Evolutionary conservation across 1,139 yeast genomes (phyloP).

Genomic region (Kodamaea alishanica): DNA sequence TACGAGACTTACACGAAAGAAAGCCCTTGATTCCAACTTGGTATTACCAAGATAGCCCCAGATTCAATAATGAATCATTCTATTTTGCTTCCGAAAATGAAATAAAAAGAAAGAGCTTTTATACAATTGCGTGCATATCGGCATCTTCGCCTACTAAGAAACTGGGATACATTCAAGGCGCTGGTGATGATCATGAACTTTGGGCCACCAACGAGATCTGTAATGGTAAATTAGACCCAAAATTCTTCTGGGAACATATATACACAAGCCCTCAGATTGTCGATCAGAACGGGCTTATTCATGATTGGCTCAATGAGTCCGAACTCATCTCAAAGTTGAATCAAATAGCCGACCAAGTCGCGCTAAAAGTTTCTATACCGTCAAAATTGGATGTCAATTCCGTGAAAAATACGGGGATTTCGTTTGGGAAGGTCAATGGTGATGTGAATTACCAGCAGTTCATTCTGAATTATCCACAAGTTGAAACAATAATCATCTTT

Average conservation of each 20-base stretch:
- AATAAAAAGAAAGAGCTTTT: conserved; percentile 6
- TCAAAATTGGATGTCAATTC: conserved; percentile 8
- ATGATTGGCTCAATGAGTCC: conserved; percentile 32
- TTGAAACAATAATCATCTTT: conserved; percentile 22
- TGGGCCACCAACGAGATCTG: conserved; percentile 58
- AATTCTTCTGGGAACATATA: conserved; percentile 53
- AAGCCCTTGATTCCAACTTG: conserved; percentile 66
- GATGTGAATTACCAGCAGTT: conserved; percentile 14
- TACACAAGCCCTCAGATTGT: conserved; percentile 19
- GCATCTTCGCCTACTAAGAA: conserved; percentile 45
- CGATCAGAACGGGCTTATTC: conserved; percentile 30
- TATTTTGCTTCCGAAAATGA: conserved; percentile 5
- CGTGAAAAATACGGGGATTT: conserved; percentile 25
- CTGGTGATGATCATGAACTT: conserved; percentile 89
- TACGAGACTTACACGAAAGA: conserved; percentile 21
- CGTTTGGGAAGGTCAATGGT: conserved; percentile 26
- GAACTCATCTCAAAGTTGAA: conserved; percentile 18
- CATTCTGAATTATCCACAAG: conserved; percentile 10
- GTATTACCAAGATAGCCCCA: conserved; percentile 36
- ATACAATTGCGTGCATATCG: conserved; percentile 49
- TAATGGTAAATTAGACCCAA: conserved; percentile 45
- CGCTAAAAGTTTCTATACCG: not conserved
- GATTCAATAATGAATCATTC: not conserved
- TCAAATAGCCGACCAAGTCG: conserved; percentile 1
- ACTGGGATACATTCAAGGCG: conserved; percentile 73